Conservation (phyloP, 2,329 filamentous ascomycete species). For the Paramyrothecium sp. region DNA sequence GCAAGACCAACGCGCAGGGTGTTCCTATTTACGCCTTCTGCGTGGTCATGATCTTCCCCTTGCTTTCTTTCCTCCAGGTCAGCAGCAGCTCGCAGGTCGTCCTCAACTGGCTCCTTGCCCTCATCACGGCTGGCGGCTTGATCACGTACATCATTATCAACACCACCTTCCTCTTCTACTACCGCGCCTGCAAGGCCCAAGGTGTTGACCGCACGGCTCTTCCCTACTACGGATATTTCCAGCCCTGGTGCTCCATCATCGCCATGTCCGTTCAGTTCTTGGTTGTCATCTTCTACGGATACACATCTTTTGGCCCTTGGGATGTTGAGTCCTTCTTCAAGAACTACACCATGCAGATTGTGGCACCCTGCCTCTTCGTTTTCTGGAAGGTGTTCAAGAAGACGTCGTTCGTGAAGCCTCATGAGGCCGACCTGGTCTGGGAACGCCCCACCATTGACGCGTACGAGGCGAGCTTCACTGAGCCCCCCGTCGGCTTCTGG, state of each 20-base stretch:
- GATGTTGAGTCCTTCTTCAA: constrained; percentile 44
- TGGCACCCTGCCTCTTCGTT: constrained; percentile 52
- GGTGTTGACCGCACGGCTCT: constrained; percentile 49
- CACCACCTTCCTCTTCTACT: constrained; percentile 44
- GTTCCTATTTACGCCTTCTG: constrained; percentile 59
- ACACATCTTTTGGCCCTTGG: constrained; percentile 51
- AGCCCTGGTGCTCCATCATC: constrained; percentile 56
- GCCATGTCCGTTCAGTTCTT: constrained; percentile 38
- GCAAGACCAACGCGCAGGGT: constrained; percentile 58
- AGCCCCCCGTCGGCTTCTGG: constrained; percentile 54
- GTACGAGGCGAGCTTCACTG: constrained; percentile 51
- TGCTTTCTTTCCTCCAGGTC: constrained; percentile 52
- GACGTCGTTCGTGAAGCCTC: constrained; percentile 51
- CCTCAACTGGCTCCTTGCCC: constrained; percentile 52
- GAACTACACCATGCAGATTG: constrained; percentile 57
- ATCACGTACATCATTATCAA: constrained; percentile 61
- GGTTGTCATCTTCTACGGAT: constrained; percentile 54
- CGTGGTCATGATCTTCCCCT: constrained; percentile 51
- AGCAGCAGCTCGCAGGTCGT: constrained; percentile 46
- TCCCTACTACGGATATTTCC: constrained; percentile 58
- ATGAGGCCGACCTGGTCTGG: constrained; percentile 60
- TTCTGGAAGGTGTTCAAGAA: constrained; percentile 64
- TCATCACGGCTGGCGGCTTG: constrained; percentile 56
- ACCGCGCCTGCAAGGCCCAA: constrained; percentile 53
- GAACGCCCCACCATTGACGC: constrained; percentile 58